phyloP scores from a whole-genome alignment of 495 filamentous ascomycete genomes.

The Clohesyomyces aquaticus region DNA sequence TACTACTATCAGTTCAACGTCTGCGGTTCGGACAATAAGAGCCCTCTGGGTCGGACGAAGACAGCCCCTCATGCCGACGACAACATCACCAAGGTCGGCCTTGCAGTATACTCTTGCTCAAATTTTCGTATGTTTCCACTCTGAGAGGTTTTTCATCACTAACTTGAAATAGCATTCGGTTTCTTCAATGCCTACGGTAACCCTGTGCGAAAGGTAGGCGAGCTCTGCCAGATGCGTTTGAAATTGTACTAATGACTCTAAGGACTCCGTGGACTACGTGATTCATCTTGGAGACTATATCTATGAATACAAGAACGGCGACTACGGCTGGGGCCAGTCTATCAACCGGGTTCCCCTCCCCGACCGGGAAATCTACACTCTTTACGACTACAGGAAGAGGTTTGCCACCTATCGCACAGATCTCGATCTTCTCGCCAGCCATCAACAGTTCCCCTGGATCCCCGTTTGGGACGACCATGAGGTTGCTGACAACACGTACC shows the following conservation, averaged over 20 bases:
- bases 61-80: constrained; percentile 46
- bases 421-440: constrained; percentile 59
- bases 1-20: constrained; percentile 57
- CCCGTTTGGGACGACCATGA: constrained; percentile 71
- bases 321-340: constrained; percentile 60
- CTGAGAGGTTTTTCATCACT: neutral
- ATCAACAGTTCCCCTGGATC: constrained; percentile 68
- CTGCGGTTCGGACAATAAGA: constrained; percentile 46
- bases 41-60: constrained; percentile 49
- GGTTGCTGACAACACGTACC: constrained; percentile 66
- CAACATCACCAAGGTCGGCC: constrained; percentile 41
- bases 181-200: constrained; percentile 71
- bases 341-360: constrained; percentile 60
- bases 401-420: constrained; percentile 66
- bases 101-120: constrained; percentile 50
- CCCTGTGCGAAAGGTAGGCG: constrained; percentile 57
- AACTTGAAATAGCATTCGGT: constrained; percentile 47
- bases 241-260: constrained; percentile 1
- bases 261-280: constrained; percentile 67
- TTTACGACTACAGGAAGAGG: constrained; percentile 66
- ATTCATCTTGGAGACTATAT: constrained; percentile 71
- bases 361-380: constrained; percentile 53
- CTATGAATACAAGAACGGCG: constrained; percentile 64
- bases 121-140: constrained; percentile 39
- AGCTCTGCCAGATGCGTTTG: neutral